Evolutionary conservation across 305 asterid species (phyloP).

Genomic region (Fraxinus platypoda): DNA sequence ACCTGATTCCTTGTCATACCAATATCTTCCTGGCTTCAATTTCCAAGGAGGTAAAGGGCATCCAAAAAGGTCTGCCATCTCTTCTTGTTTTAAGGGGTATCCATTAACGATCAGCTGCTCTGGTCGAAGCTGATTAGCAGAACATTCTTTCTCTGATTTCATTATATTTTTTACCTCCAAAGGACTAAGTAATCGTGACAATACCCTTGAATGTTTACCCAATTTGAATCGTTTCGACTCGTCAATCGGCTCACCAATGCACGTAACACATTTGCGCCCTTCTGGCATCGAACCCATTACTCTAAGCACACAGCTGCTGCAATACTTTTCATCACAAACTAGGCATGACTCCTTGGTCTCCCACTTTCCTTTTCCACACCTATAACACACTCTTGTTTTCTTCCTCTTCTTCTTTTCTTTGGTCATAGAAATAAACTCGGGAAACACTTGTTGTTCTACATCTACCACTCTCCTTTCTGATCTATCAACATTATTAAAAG

Average conservation of each 20-base stretch:
- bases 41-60: constrained; percentile 48
- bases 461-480: constrained; percentile 52
- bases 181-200: constrained; percentile 46
- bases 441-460: constrained; percentile 54
- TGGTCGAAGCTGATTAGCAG: constrained; percentile 58
- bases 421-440: constrained; percentile 58
- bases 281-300: constrained; percentile 63
- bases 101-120: constrained; percentile 49
- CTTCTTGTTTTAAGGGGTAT: constrained; percentile 46
- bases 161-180: constrained; percentile 52
- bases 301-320: constrained; percentile 54
- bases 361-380: constrained; percentile 56
- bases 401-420: constrained; percentile 43
- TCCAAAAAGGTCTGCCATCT: constrained; percentile 50
- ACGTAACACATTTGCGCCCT: constrained; percentile 52
- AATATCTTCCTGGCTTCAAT: constrained; percentile 54
- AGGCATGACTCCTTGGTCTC: constrained; percentile 48
- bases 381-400: constrained; percentile 34
- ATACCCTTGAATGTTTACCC: constrained; percentile 45
- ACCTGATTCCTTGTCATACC: constrained; percentile 93
- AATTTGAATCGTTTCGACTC: constrained; percentile 43
- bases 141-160: constrained; percentile 52
- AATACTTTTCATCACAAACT: constrained; percentile 48
- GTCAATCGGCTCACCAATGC: constrained; percentile 50
- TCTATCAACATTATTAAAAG: constrained; percentile 63